Evolutionary conservation across 148 eudicot genomes (phyloP), one percentile per base, ranked within the genome.

Genomic region (Spergularia marina): DNA sequence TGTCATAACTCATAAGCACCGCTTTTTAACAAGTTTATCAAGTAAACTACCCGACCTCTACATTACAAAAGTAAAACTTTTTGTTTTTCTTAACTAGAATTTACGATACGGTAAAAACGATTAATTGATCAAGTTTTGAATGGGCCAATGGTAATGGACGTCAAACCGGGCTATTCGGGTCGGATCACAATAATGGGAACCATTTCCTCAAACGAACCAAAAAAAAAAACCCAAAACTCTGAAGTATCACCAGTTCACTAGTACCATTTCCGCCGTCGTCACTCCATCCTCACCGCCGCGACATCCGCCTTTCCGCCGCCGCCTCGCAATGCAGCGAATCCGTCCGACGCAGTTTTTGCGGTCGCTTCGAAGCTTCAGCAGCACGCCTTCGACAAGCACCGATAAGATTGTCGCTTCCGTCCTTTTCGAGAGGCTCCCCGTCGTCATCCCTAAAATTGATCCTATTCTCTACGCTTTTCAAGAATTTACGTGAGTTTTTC

Each of bases 401-500:
- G 94, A 86, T 54, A 89, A 90, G 78, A 75, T 95, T 20, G 87
- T 95, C 13, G 97, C 96, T 17, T 87, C 97, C 1, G 98, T 95
- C 1, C 88, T 95, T 61, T 92, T 95, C 71, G 98, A 95, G 84
- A 82, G 97, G 72, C 87, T 92, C 7, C 97, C 97, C 1, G 91
- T 95, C 44, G 86, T 95, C 65, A 59, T 95, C 58, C 97, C 98
- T 56, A 90, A 95, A 84, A 89, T 95, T 71, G 94, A 95, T 80
- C 98, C 98, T 36, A 78, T 84, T 15, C 86, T 95, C 53, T 95
- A 90, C 58, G 97, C 99, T 44, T 95, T 95, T 68, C 91, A 89
- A 59, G 99, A 95, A 65, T 95, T 95, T 79, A 92, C 99, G 99
- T 95, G 88, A 81, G 88, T 74, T 56, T 21, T 47, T 25, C 16